Percentiles rank a stretch among this genome's conserved stretches.
Evolutionary conservation across 768 basidiomycete species (phyloP).

Genomic region (Boletellus ananas): DNA sequence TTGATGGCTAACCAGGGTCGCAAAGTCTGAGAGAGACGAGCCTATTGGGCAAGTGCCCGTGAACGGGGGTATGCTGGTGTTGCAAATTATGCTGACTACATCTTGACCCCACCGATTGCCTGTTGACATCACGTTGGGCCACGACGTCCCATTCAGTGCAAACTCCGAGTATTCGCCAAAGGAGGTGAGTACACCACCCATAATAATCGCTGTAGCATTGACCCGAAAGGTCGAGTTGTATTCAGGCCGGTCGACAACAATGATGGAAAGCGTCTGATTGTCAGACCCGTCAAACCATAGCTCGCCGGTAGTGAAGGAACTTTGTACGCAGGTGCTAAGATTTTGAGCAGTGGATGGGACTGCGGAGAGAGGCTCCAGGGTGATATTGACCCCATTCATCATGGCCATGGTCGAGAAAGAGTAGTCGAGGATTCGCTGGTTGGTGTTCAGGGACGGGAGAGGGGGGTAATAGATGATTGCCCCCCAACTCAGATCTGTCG

Average conservation of each 20-base stretch:
- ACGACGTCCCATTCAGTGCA: constrained; percentile 12
- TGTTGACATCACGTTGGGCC: constrained; percentile 7
- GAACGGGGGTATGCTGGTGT: not conserved
- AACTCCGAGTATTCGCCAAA: constrained; percentile 7
- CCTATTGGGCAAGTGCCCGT: not conserved
- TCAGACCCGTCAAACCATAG: constrained; percentile 8
- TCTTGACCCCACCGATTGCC: constrained; percentile 15
- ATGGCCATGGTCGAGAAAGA: not conserved
- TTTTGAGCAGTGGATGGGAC: constrained; percentile 10
- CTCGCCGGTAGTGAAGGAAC: accelerated
- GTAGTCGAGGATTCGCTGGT: not conserved
- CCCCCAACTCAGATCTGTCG: not conserved
- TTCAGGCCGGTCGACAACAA: not conserved
- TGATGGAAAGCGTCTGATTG: constrained; percentile 10
- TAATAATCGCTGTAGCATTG: constrained; percentile 8
- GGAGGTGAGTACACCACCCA: constrained; percentile 8
- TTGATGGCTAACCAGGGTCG: not conserved
- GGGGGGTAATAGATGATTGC: constrained; percentile 15
- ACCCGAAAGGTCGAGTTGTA: not conserved
- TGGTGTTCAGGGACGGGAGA: not conserved
- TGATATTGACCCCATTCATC: constrained; percentile 16
- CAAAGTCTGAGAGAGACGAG: constrained; percentile 6
- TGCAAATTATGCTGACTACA: constrained; percentile 14
- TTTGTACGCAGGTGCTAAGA: not conserved
- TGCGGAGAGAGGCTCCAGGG: constrained; percentile 9